These are phyloP conservation scores for Hyaloperonospora brassicae DNA, from an alignment of 352 stramenopile genomes.

Conservation along the genomic window DNA sequence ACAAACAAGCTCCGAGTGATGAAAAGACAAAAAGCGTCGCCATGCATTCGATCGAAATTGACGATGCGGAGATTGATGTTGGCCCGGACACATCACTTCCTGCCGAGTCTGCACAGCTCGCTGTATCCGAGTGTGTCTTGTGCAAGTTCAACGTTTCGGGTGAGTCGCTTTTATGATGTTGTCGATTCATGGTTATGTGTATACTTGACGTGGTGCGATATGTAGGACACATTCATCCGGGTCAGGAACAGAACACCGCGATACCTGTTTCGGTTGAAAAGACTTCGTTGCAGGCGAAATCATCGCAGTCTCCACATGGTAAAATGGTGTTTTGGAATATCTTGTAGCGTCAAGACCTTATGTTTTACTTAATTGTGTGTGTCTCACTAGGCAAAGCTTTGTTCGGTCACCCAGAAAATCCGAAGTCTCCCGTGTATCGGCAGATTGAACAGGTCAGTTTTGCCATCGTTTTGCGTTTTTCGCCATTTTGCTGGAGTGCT, in stretches of 20 bases:
- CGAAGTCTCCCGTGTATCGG: conserved; percentile 51
- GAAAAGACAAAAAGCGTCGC: conserved; percentile 9
- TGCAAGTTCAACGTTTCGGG: conserved; percentile 78
- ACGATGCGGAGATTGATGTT: conserved; percentile 22
- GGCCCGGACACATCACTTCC: conserved; percentile 6
- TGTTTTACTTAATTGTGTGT: conserved; percentile 1
- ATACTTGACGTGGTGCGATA: background rate
- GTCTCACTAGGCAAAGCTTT: conserved; percentile 29
- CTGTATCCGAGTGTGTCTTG: conserved; percentile 41
- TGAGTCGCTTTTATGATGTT: conserved; percentile 6
- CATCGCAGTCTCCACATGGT: conserved; percentile 21
- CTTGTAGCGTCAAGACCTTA: background rate
- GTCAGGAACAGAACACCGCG: conserved; percentile 26
- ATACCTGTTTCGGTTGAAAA: conserved; percentile 8
- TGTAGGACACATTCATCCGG: conserved; percentile 62
- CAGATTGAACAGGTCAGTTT: conserved; percentile 44
- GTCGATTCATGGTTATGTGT: too few species aligned
- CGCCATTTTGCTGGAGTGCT: background rate
- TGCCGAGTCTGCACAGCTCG: conserved; percentile 8
- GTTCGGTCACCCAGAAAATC: conserved; percentile 40
- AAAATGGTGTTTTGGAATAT: conserved; percentile 1
- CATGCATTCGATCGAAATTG: conserved; percentile 11
- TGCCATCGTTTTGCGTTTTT: background rate
- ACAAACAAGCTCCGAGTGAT: conserved; percentile 6
- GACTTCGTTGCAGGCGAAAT: conserved; percentile 21